A percentile compares a stretch with the other conserved stretches of the same genome.
These are phyloP conservation scores for Penicillium paradoxum DNA, from an alignment of 495 filamentous ascomycete species.

Conservation along the genomic window DNA sequence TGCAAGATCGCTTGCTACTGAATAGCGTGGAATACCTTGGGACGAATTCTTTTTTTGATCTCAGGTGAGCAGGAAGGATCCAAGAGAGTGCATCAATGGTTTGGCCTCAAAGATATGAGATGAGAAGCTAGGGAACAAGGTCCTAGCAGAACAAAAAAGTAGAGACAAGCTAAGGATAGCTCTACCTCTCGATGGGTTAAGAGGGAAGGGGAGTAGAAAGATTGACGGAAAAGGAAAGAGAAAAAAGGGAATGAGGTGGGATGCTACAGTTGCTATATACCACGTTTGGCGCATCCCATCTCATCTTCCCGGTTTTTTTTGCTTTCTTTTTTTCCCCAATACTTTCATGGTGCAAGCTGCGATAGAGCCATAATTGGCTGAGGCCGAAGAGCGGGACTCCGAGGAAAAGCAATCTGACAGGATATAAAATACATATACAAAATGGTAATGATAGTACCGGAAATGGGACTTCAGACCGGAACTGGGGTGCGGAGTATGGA, in stretches of 20 bases:
- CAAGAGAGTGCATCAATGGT: background rate
- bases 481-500: too few species aligned
- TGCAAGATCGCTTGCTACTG: constrained; percentile 14
- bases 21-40: constrained; percentile 5
- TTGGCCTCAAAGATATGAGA: background rate
- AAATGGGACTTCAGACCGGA: background rate
- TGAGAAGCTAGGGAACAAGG: background rate
- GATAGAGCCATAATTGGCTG: background rate
- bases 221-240: constrained; percentile 3
- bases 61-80: background rate
- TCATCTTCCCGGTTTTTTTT: constrained; percentile 4
- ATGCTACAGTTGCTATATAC: constrained; percentile 15
- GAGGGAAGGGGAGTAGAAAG: background rate
- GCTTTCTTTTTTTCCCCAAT: background rate
- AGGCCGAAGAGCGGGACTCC: background rate
- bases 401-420: background rate
- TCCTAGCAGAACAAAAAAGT: background rate
- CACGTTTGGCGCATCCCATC: background rate
- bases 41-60: constrained; percentile 13
- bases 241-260: constrained; percentile 5
- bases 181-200: constrained; percentile 7
- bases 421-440: background rate
- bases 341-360: background rate
- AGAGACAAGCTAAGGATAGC: constrained; percentile 15
- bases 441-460: background rate